Conservation (phyloP, 345 rosid species). For the Rhodamnia argentea region DNA sequence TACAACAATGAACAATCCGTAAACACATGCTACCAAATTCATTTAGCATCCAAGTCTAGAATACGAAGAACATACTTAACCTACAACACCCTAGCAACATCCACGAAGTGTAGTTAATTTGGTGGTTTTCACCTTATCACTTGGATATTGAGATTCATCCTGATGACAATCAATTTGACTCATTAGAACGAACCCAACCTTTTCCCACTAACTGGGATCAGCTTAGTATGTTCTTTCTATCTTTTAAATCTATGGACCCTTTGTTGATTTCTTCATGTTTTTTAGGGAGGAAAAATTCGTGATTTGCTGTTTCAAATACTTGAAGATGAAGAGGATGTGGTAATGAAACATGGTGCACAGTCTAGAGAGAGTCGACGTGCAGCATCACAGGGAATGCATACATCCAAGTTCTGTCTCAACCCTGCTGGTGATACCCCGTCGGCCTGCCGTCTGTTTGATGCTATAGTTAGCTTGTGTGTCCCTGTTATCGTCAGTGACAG, state of each 20-base stretch:
- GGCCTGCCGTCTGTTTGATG: constrained; percentile 93
- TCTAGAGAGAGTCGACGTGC: constrained; percentile 94
- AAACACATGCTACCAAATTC: background rate
- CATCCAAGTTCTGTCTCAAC: constrained; percentile 88
- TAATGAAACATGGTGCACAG: constrained; percentile 88
- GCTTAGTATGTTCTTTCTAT: background rate
- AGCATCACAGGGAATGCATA: constrained; percentile 86
- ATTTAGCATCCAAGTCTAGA: background rate
- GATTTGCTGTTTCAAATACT: constrained; percentile 83
- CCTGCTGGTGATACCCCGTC: constrained; percentile 99
- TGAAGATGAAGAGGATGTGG: constrained; percentile 69
- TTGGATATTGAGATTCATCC: background rate
- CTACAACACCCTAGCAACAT: background rate
- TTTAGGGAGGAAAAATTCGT: constrained; percentile 92
- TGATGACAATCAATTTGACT: background rate
- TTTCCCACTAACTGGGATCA: background rate
- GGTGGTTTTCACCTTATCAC: background rate
- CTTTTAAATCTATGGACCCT: background rate
- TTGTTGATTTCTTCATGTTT: background rate
- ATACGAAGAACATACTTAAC: background rate
- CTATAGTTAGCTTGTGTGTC: constrained; percentile 93
- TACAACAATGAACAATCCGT: background rate
- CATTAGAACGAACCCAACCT: background rate
- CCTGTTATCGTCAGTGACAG: constrained; percentile 85
- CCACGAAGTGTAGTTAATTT: background rate